Percentiles rank a stretch among this genome's conserved stretches.
Conservation (phyloP, 345 rosid species). For the Lumnitzera littorea region DNA sequence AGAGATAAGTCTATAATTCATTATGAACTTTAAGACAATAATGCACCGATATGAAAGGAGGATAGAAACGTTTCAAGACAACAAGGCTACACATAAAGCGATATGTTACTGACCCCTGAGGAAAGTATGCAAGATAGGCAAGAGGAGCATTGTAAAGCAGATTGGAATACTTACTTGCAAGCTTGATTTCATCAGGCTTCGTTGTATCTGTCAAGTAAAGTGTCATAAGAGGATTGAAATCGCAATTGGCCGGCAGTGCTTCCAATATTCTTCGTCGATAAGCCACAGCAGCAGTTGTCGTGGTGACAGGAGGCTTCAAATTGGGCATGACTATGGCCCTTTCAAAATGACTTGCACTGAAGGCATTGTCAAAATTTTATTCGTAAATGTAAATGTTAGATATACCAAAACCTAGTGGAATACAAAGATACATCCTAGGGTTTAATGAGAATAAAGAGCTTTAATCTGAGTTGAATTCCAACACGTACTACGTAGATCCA, state of each 20-base stretch:
- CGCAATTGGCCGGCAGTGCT: conserved; percentile 37
- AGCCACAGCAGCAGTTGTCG: conserved; percentile 65
- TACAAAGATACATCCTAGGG: too few relatives aligned
- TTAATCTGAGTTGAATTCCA: neutral
- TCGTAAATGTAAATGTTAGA: neutral
- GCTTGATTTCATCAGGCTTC: conserved; percentile 77
- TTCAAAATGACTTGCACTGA: conserved; percentile 61
- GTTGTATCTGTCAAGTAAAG: conserved; percentile 91
- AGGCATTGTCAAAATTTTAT: neutral
- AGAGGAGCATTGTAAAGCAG: neutral
- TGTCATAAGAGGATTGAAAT: conserved; percentile 87
- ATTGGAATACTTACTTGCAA: conserved; percentile 51
- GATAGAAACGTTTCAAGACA: too few relatives aligned
- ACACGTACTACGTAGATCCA: neutral
- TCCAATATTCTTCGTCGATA: conserved; percentile 26
- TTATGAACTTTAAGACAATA: too few relatives aligned
- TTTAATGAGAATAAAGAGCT: too few relatives aligned
- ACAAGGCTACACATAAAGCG: neutral
- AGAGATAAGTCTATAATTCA: too few relatives aligned
- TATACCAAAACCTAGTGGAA: too few relatives aligned
- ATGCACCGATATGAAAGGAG: too few relatives aligned
- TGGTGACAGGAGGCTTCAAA: conserved; percentile 77
- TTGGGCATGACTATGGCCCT: conserved; percentile 96
- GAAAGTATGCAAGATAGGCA: neutral
- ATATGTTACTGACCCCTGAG: neutral